Evolutionary conservation across 768 basidiomycete species (phyloP).

Genomic region (Rhizopogon sp.): DNA sequence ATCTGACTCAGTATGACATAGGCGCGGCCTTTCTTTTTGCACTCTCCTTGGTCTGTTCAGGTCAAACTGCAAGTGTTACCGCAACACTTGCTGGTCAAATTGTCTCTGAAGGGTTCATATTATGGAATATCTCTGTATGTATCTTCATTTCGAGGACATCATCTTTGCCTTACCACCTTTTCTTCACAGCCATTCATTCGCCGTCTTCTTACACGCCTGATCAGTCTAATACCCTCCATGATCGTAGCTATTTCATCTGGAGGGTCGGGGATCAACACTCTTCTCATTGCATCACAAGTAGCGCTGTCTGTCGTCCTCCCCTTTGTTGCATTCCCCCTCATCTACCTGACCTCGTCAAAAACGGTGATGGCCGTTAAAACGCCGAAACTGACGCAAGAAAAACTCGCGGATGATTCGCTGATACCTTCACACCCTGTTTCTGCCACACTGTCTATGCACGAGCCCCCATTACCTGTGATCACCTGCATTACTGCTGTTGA

Average conservation of each 20-base stretch:
- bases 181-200: conserved; percentile 27
- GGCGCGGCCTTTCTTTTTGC: conserved; percentile 40
- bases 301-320: conserved; percentile 41
- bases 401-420: not conserved
- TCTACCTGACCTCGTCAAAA: conserved; percentile 33
- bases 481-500: not conserved
- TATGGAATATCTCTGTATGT: conserved; percentile 38
- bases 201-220: conserved; percentile 38
- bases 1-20: not conserved
- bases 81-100: conserved; percentile 46
- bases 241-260: conserved; percentile 41
- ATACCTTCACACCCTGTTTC: not conserved
- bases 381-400: not conserved
- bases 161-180: not conserved
- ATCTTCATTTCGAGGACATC: not conserved
- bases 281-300: conserved; percentile 48
- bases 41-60: conserved; percentile 39
- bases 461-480: not conserved
- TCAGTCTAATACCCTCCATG: conserved; percentile 40
- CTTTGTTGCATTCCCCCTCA: conserved; percentile 38
- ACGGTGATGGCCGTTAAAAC: conserved; percentile 22
- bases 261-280: conserved; percentile 35
- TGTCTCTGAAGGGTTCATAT: conserved; percentile 43
- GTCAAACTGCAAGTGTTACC: conserved; percentile 46
- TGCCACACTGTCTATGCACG: conserved; percentile 11